Conservation (phyloP, 2,329 filamentous ascomycete species). For the Sporothrix curviconia region DNA sequence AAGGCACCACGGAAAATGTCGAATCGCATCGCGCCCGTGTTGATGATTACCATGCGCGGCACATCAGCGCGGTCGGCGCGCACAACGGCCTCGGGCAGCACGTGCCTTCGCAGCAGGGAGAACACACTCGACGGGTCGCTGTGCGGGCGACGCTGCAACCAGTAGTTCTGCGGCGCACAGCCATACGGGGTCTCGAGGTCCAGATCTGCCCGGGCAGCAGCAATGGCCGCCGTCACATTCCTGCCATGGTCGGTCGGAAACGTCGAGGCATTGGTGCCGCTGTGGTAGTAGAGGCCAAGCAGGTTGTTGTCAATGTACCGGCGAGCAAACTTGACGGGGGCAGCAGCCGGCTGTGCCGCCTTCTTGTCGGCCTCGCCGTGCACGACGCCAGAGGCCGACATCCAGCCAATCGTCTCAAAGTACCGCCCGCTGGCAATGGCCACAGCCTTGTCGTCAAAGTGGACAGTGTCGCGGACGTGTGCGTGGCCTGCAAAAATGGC, state of each 20-base stretch:
- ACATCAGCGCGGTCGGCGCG: constrained; percentile 42
- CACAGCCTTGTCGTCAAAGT: constrained; percentile 70
- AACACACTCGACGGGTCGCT: constrained; percentile 70
- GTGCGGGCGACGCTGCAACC: constrained; percentile 74
- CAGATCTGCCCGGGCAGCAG: constrained; percentile 61
- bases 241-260: constrained; percentile 72
- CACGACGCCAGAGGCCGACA: constrained; percentile 66
- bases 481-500: constrained; percentile 88
- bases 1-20: constrained; percentile 92
- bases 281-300: constrained; percentile 75
- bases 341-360: constrained; percentile 3
- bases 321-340: constrained; percentile 53
- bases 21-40: constrained; percentile 88
- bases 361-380: constrained; percentile 30
- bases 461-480: constrained; percentile 78
- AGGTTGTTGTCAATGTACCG: constrained; percentile 94
- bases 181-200: constrained; percentile 68
- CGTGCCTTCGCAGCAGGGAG: constrained; percentile 67
- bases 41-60: constrained; percentile 68
- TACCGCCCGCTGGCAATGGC: constrained; percentile 85
- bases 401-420: constrained; percentile 91
- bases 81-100: constrained; percentile 62
- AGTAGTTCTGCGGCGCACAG: constrained; percentile 75
- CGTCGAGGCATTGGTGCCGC: constrained; percentile 59
- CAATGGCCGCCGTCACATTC: constrained; percentile 65